phyloP scores from a whole-genome alignment of 2,329 filamentous ascomycete genomes.

The Fusarium oxysporum region DNA sequence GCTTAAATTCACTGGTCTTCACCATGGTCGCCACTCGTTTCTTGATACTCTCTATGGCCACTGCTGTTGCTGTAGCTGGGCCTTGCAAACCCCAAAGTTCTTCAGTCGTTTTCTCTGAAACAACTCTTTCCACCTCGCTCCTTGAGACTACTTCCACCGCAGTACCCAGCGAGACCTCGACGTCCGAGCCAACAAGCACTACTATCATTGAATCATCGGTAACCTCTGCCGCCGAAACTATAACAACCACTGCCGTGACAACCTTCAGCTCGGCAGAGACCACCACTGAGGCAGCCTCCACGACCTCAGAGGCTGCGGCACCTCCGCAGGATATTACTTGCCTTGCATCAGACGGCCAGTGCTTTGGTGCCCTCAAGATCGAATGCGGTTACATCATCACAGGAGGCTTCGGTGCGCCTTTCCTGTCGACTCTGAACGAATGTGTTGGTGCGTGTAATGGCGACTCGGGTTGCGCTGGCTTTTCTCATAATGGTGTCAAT shows the following conservation, averaged over 20 bases:
- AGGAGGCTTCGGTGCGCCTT: not conserved
- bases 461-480: not conserved
- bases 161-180: not conserved
- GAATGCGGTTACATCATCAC: not conserved
- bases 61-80: not conserved
- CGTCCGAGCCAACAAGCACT: not conserved
- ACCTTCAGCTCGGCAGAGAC: not conserved
- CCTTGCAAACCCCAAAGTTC: not conserved
- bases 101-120: not conserved
- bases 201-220: not conserved
- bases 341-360: not conserved
- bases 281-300: not conserved
- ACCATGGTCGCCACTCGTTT: not conserved
- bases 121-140: not conserved
- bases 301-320: not conserved
- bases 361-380: not conserved
- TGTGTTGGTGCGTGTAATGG: not conserved
- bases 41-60: not conserved
- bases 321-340: not conserved
- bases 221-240: not conserved
- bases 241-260: not conserved
- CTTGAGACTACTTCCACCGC: not conserved
- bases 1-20: not conserved
- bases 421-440: not conserved
- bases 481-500: not conserved